phyloP scores from a whole-genome alignment of 2,329 filamentous ascomycete species.

The Phoma sp. region DNA sequence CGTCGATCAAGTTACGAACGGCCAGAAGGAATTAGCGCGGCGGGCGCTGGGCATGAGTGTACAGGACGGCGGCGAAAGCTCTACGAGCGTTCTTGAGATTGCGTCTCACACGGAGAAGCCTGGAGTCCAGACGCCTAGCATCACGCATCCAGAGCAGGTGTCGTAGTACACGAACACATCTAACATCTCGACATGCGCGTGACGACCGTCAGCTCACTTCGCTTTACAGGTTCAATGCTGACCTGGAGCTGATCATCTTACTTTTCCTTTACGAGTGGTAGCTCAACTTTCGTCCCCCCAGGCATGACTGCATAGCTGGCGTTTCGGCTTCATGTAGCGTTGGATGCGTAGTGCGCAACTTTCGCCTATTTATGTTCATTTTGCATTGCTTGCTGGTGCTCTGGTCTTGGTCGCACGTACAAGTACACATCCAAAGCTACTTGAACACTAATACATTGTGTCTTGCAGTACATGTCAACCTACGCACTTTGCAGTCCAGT shows the following conservation, averaged over 20 bases:
- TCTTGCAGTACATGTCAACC: not conserved
- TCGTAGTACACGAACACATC: conserved; percentile 18
- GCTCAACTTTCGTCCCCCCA: not conserved
- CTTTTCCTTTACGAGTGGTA: not conserved
- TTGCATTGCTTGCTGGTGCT: conserved; percentile 10
- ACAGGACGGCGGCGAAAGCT: conserved; percentile 44
- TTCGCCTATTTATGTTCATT: not conserved
- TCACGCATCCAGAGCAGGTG: conserved; percentile 17
- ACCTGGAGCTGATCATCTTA: not conserved
- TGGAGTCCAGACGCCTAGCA: conserved; percentile 51
- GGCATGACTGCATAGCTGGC: conserved; percentile 17
- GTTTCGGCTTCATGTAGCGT: not conserved
- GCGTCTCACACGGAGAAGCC: conserved; percentile 51
- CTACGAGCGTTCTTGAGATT: conserved; percentile 50
- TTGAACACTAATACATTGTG: not conserved
- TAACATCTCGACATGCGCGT: not conserved
- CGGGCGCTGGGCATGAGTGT: conserved; percentile 51
- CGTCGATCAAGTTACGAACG: conserved; percentile 31
- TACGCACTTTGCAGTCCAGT: not conserved
- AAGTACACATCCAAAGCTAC: not conserved
- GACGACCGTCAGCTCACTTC: not conserved
- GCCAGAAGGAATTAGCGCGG: conserved; percentile 49
- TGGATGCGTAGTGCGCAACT: not conserved
- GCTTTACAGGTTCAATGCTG: not conserved
- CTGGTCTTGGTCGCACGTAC: not conserved